Evolutionary conservation across 192 early-diverging fungal genomes (phyloP).

Genomic region (Allomyces macrogynus): DNA sequence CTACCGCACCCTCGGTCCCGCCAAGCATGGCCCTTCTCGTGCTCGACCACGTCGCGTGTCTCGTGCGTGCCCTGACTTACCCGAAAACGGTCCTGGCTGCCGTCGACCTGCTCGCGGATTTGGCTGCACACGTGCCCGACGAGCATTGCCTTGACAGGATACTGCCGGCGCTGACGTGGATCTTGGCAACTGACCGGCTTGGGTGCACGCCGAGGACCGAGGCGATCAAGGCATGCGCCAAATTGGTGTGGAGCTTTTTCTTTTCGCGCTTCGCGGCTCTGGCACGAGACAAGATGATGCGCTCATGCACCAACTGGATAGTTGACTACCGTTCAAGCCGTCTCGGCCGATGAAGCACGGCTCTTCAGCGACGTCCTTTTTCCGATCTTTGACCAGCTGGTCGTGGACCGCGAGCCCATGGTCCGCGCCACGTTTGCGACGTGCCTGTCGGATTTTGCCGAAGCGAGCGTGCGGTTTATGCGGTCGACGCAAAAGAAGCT

Average conservation of each 20-base stretch:
- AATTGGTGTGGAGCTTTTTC: constrained; percentile 32
- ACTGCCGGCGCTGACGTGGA: constrained; percentile 57
- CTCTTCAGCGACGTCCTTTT: constrained; percentile 84
- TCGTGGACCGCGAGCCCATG: constrained; percentile 45
- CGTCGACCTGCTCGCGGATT: too few relatives aligned
- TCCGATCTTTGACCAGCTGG: constrained; percentile 47
- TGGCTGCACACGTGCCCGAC: constrained; percentile 23
- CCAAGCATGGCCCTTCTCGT: too few relatives aligned
- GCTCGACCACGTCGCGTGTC: too few relatives aligned
- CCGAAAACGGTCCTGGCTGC: too few relatives aligned
- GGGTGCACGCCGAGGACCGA: constrained; percentile 13
- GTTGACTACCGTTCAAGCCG: constrained; percentile 31
- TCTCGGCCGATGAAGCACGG: constrained; percentile 60
- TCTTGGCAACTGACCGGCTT: constrained; percentile 41
- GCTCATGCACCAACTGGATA: too few relatives aligned
- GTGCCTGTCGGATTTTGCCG: constrained; percentile 56
- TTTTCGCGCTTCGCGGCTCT: too few relatives aligned
- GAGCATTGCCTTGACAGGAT: constrained; percentile 51
- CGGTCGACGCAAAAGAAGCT: constrained; percentile 28
- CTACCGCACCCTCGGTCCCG: constrained; percentile 35
- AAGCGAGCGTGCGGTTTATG: constrained; percentile 50
- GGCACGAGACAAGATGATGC: too few relatives aligned
- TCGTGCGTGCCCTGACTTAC: too few relatives aligned
- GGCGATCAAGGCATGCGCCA: constrained; percentile 41
- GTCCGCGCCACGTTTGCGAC: constrained; percentile 69